Evolutionary conservation across 1,284 basidiomycete species (phyloP).

Genomic region (Albatrellus sp.): DNA sequence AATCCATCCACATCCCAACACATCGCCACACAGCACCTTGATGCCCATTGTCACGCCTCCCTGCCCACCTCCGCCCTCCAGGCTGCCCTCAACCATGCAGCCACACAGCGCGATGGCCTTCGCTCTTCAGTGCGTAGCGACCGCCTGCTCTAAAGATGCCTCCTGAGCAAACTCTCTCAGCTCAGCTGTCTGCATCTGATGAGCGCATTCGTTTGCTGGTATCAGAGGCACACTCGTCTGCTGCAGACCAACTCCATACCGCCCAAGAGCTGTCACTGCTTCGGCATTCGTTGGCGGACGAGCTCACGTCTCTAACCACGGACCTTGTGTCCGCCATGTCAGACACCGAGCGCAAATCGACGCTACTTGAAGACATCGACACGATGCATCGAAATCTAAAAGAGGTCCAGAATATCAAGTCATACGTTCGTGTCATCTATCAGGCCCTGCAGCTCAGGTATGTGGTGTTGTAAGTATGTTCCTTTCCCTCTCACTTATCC

Average conservation of each 20-base stretch:
- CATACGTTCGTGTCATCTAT: constrained; percentile 67
- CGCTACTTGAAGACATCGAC: constrained; percentile 74
- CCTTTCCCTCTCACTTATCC: constrained; percentile 1
- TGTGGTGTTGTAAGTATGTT: constrained; percentile 10
- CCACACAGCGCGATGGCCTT: constrained; percentile 14
- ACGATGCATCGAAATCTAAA: constrained; percentile 58
- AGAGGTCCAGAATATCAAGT: constrained; percentile 62
- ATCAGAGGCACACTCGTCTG: constrained; percentile 27
- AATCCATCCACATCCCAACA: constrained; percentile 26
- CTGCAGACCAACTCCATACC: constrained; percentile 36
- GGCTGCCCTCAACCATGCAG: constrained; percentile 21
- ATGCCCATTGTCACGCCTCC: constrained; percentile 32
- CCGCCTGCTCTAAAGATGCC: constrained; percentile 1
- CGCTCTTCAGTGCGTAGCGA: constrained; percentile 16
- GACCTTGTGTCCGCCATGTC: constrained; percentile 49
- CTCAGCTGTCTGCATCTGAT: constrained; percentile 48
- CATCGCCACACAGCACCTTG: constrained; percentile 30
- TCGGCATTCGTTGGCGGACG: constrained; percentile 66
- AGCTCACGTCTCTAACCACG: constrained; percentile 56
- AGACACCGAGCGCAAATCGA: constrained; percentile 33
- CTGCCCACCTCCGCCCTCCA: constrained; percentile 21
- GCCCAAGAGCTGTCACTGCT: constrained; percentile 67
- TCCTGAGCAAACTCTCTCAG: constrained; percentile 24
- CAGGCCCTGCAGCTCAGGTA: constrained; percentile 65
- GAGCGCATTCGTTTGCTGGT: constrained; percentile 31